These are phyloP conservation scores for Geotrichum reessii DNA, from an alignment of 1,139 yeast genomes.

Conservation along the genomic window DNA sequence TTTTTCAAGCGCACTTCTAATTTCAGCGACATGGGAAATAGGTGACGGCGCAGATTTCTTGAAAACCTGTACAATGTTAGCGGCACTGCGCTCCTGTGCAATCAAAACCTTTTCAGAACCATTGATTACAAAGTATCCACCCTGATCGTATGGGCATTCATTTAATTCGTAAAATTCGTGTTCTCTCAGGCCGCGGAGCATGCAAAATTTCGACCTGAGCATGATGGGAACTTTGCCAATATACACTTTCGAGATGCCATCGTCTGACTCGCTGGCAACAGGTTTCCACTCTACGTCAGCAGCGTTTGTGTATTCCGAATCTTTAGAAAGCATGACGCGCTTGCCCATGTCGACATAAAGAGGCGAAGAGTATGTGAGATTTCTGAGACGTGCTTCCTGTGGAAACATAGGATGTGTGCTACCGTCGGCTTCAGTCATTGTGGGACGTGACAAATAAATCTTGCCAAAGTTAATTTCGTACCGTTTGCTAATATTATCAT, in stretches of 20 bases:
- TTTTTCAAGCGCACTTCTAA: conserved; percentile 92
- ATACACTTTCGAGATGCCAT: conserved; percentile 61
- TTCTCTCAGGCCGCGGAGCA: conserved; percentile 86
- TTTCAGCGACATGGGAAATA: conserved; percentile 92
- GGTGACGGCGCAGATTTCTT: conserved; percentile 98
- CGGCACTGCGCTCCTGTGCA: conserved; percentile 98
- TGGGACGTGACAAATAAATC: conserved; percentile 91
- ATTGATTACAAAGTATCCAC: conserved; percentile 96
- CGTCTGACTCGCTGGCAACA: conserved; percentile 54
- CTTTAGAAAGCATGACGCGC: conserved; percentile 78
- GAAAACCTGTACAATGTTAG: conserved; percentile 96
- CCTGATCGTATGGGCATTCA: conserved; percentile 99
- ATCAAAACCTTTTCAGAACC: conserved; percentile 97
- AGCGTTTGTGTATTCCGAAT: conserved; percentile 45
- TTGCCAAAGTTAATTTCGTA: conserved; percentile 96
- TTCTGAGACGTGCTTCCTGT: conserved; percentile 94
- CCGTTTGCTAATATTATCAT: conserved; percentile 82
- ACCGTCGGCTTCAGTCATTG: conserved; percentile 99
- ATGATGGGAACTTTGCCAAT: conserved; percentile 97
- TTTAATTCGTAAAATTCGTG: conserved; percentile 91
- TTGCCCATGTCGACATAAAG: conserved; percentile 94
- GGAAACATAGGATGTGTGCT: conserved; percentile 98
- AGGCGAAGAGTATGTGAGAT: conserved; percentile 93
- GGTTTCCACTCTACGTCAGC: conserved; percentile 66
- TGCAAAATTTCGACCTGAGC: conserved; percentile 94